These are phyloP conservation scores for Exophiala dermatitidis DNA, from an alignment of 2,329 filamentous ascomycete species.

Conservation along the genomic window DNA sequence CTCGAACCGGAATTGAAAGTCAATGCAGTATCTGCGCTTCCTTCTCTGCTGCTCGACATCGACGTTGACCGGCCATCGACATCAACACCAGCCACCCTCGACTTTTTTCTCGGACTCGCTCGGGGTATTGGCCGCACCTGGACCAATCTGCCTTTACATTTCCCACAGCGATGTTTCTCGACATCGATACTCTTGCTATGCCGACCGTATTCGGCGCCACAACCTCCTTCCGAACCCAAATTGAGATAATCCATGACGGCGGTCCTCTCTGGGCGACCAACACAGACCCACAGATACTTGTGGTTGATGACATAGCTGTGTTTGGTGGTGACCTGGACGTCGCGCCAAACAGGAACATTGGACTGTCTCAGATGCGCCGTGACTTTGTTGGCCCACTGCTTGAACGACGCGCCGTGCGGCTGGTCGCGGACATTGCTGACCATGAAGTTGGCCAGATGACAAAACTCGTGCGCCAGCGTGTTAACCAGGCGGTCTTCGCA, in stretches of 20 bases:
- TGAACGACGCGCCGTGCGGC: conserved; percentile 80
- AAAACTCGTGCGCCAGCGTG: conserved; percentile 93
- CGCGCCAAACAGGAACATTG: conserved; percentile 48
- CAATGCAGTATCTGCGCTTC: conserved; percentile 8
- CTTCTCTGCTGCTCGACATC: not conserved
- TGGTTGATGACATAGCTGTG: conserved; percentile 86
- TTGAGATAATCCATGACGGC: conserved; percentile 19
- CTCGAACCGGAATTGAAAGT: conserved; percentile 20
- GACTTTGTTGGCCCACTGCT: conserved; percentile 53
- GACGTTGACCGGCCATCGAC: too few relatives aligned
- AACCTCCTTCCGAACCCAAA: conserved; percentile 36
- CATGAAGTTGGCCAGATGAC: conserved; percentile 90
- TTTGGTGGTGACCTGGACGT: conserved; percentile 74
- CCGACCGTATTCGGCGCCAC: conserved; percentile 66
- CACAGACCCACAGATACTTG: conserved; percentile 83
- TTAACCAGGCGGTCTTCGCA: conserved; percentile 71
- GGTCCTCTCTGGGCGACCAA: conserved; percentile 16
- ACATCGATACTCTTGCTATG: conserved; percentile 82
- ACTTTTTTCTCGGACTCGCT: conserved; percentile 26
- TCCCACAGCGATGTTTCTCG: conserved; percentile 62
- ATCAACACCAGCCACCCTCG: not conserved
- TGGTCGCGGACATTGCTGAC: conserved; percentile 65
- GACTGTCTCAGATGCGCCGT: conserved; percentile 32
- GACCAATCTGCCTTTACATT: conserved; percentile 61
- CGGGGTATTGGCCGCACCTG: conserved; percentile 76